These are phyloP conservation scores for Liriodendron chinense DNA, from an alignment of 164 flowering plant species.

Conservation along the genomic window DNA sequence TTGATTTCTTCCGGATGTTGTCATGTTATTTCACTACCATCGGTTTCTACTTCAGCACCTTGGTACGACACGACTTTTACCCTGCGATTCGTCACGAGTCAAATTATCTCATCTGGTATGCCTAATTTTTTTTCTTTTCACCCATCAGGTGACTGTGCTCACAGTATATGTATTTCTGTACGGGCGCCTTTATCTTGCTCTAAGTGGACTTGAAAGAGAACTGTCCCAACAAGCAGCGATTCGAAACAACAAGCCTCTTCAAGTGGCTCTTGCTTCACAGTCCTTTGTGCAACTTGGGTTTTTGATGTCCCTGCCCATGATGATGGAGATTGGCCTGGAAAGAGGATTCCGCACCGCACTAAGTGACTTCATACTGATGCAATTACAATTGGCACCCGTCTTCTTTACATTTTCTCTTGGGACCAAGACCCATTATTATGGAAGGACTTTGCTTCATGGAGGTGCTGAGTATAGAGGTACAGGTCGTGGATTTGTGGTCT, in stretches of 20 bases:
- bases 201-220: slow-evolving; percentile 89
- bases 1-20: slow-evolving; percentile 96
- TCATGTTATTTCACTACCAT: slow-evolving; percentile 93
- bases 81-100: neutral
- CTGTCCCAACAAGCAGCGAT: slow-evolving; percentile 47
- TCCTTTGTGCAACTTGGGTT: slow-evolving; percentile 91
- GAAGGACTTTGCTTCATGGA: slow-evolving; percentile 94
- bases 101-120: neutral
- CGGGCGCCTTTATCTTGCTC: slow-evolving; percentile 96
- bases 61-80: slow-evolving; percentile 41
- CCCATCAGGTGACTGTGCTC: slow-evolving; percentile 76
- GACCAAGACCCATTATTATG: slow-evolving; percentile 95
- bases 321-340: slow-evolving; percentile 97
- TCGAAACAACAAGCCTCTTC: slow-evolving; percentile 69
- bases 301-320: slow-evolving; percentile 93
- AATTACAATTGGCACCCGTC: slow-evolving; percentile 87
- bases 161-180: slow-evolving; percentile 90
- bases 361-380: slow-evolving; percentile 92
- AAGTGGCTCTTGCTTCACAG: slow-evolving; percentile 94
- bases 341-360: slow-evolving; percentile 87
- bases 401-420: slow-evolving; percentile 99
- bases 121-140: neutral
- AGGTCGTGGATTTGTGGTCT: slow-evolving; percentile 97
- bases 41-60: slow-evolving; percentile 90
- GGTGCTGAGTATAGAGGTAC: slow-evolving; percentile 94